A percentile compares a stretch with the other conserved stretches of the same genome.
phyloP scores from a whole-genome alignment of 2,329 filamentous ascomycete genomes.

The Ceratocystis eucalypticola region DNA sequence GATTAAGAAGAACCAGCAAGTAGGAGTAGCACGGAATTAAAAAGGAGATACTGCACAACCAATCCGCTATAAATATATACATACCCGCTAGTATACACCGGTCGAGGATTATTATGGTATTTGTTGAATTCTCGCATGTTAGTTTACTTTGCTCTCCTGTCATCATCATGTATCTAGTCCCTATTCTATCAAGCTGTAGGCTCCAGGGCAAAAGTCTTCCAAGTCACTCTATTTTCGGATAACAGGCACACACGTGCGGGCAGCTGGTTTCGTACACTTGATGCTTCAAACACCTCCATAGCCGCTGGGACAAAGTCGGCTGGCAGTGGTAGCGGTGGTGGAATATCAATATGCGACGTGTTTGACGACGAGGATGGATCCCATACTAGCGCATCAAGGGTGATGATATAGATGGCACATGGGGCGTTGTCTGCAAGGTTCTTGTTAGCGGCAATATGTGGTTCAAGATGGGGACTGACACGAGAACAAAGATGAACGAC shows the following conservation, averaged over 20 bases:
- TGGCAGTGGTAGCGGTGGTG: constrained; percentile 18
- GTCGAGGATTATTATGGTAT: neutral
- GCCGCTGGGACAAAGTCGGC: constrained; percentile 30
- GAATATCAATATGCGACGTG: neutral
- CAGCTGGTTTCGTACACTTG: constrained; percentile 33
- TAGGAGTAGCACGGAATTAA: neutral
- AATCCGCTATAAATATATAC: neutral
- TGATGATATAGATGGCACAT: constrained; percentile 14
- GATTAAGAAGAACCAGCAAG: neutral
- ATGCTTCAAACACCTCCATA: constrained; percentile 39
- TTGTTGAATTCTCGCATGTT: neutral
- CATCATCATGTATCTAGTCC: neutral
- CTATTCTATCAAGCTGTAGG: neutral
- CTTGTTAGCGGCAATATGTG: neutral
- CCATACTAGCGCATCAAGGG: constrained; percentile 11
- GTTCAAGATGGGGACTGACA: neutral
- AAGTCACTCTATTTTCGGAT: constrained; percentile 34
- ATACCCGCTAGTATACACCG: neutral
- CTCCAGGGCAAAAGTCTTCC: constrained; percentile 34
- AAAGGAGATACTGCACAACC: neutral
- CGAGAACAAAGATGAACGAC: neutral
- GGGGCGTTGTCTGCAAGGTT: constrained; percentile 1
- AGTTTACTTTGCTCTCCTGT: neutral
- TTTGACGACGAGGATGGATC: neutral
- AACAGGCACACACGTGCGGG: constrained; percentile 40